Base-by-base conservation (phyloP, 306 rosid species). In the Sindora glabra region DNA sequence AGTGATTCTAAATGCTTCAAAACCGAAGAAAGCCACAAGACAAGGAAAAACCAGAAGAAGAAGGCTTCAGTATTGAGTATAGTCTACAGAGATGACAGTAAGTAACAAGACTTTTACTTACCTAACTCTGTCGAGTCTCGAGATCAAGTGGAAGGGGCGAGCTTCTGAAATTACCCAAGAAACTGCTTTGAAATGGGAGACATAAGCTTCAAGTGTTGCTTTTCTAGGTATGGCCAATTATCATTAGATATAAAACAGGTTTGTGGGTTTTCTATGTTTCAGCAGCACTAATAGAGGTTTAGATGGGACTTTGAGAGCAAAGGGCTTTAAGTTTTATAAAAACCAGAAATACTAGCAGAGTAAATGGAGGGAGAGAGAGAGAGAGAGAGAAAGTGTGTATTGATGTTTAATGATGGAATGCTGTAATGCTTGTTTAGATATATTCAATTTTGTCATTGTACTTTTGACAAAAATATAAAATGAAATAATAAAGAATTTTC, bases 341-440 rank as follows among this genome's bases (percentile, higher is more conserved):
- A 50, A 68, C 62, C 54, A 40, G 15, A 68, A 67, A 26, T 15
- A 47, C 25, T 22, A 41, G 15, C 16, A 47, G 47, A 56, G 64
- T 36, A 48, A 68, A 65, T 60, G 64, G 61, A 40, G 30, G 10
- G 55, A 33, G 59, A 42, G 63, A 49, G 56, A 18, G 65, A 48
- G 68, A 70, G 51, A 56, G 44, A 65, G 74, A 64, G 83, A 53
- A 45, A 71, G 71, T 70, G 79, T 74, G 83, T 46, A 51, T 62
- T 67, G 81, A 71, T 76, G 83, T 76, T 73, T 73, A 77, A 76
- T 77, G 67, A 83, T 76, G 77, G 68, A 29, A 26, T 26, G 30
- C 4, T 26, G 6, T n/a, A n/a, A n/a, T n/a, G n/a, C n/a, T n/a
- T n/a, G n/a, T n/a, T n/a, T n/a, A n/a, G n/a, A n/a, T n/a, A n/a